Conservation (phyloP, 371 early-diverging fungal species). For the Blastocladiella emersonii region DNA sequence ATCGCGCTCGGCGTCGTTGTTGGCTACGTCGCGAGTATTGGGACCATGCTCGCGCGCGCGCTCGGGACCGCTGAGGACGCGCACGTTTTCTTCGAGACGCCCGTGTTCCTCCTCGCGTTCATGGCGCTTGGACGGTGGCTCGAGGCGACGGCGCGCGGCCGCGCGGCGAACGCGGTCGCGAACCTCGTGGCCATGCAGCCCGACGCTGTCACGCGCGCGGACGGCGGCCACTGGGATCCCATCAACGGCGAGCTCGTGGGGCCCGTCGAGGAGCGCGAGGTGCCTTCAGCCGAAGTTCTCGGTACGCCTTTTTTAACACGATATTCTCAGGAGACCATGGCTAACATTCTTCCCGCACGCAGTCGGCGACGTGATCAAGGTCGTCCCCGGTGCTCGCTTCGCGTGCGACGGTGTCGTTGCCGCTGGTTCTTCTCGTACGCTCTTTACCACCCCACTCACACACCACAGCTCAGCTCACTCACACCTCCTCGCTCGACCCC, state of each 20-base stretch:
- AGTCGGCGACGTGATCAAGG: constrained; percentile 44
- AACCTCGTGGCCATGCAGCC: constrained; percentile 54
- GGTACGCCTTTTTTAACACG: background rate
- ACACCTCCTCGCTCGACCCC: background rate
- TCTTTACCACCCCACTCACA: background rate
- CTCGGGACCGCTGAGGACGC: background rate
- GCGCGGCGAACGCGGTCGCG: constrained; percentile 51
- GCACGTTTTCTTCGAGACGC: constrained; percentile 43
- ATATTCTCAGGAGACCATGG: background rate
- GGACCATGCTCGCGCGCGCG: constrained; percentile 24
- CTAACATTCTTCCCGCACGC: background rate
- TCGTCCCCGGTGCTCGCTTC: constrained; percentile 48
- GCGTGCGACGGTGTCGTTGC: constrained; percentile 46
- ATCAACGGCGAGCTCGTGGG: constrained; percentile 10
- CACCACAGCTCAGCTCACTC: background rate
- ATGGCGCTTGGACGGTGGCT: constrained; percentile 55
- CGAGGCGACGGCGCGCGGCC: constrained; percentile 51
- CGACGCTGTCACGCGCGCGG: constrained; percentile 34
- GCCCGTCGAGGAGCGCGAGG: too few relatives aligned
- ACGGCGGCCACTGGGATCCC: constrained; percentile 12
- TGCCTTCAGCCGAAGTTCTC: constrained; percentile 5
- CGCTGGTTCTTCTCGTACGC: constrained; percentile 16
- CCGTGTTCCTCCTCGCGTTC: constrained; percentile 49
- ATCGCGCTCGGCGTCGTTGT: constrained; percentile 53
- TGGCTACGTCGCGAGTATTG: constrained; percentile 42